Conservation (phyloP, 495 filamentous ascomycete genomes). For the Trichoderma erinaceum region DNA sequence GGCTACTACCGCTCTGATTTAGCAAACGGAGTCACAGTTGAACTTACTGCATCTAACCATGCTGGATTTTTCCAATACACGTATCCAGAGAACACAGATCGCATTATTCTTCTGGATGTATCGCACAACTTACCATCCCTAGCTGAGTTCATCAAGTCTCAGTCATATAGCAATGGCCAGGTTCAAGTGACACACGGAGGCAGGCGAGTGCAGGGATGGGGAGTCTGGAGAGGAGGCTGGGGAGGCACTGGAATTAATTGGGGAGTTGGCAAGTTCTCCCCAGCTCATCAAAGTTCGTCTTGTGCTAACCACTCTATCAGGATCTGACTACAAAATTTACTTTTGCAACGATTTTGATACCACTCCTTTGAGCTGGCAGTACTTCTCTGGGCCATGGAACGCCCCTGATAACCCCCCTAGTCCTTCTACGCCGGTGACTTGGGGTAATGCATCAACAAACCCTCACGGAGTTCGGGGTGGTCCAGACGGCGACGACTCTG, state of each 20-base stretch:
- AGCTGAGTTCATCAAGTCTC: slow-evolving; percentile 51
- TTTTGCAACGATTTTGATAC: slow-evolving; percentile 63
- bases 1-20: slow-evolving; percentile 59
- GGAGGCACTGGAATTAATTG: slow-evolving; percentile 8
- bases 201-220: neutral
- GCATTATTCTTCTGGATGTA: slow-evolving; percentile 62
- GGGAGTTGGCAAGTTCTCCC: slow-evolving; percentile 3
- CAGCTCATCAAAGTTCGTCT: slow-evolving; percentile 32
- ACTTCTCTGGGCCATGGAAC: slow-evolving; percentile 30
- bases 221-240: slow-evolving; percentile 7
- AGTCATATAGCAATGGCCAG: slow-evolving; percentile 59
- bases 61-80: slow-evolving; percentile 59
- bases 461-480: neutral
- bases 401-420: slow-evolving; percentile 26
- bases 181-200: slow-evolving; percentile 39
- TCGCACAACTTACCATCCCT: slow-evolving; percentile 63
- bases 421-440: slow-evolving; percentile 22
- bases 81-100: slow-evolving; percentile 43
- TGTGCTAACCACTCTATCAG: slow-evolving; percentile 56
- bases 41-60: slow-evolving; percentile 53
- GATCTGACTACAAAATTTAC: slow-evolving; percentile 62
- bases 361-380: slow-evolving; percentile 38
- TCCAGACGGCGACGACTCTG: neutral
- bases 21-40: slow-evolving; percentile 48
- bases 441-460: slow-evolving; percentile 14